A percentile compares a stretch with the other conserved stretches of the same genome.
Conservation (phyloP, 768 basidiomycete species). For the Lyophyllum atratum region DNA sequence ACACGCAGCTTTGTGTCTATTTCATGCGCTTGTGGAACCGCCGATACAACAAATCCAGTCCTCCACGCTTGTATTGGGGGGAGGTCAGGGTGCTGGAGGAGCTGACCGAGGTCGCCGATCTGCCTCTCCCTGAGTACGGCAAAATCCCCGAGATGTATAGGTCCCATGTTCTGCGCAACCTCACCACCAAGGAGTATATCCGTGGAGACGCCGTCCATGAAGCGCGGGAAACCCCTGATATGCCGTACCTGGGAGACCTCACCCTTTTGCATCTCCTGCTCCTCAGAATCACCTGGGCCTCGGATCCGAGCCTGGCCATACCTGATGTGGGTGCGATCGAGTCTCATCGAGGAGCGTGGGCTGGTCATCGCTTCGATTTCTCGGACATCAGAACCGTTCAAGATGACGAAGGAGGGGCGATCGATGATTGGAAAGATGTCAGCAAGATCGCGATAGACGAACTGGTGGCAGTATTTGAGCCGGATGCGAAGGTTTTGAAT, state of each 20-base stretch:
- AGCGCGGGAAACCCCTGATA: neutral
- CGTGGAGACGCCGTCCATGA: neutral
- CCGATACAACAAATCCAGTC: too few relatives aligned
- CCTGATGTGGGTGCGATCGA: neutral
- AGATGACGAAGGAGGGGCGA: neutral
- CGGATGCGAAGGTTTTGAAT: neutral
- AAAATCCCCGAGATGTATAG: neutral
- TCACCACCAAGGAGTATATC: conserved; percentile 3
- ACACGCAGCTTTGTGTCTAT: too few relatives aligned
- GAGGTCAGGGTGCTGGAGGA: too few relatives aligned
- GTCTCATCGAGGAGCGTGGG: neutral
- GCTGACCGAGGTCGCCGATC: too few relatives aligned
- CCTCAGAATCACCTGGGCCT: neutral
- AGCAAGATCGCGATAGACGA: neutral
- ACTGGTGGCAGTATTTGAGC: neutral
- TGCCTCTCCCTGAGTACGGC: neutral
- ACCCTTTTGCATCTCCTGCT: neutral
- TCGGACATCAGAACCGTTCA: neutral
- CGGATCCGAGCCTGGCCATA: neutral
- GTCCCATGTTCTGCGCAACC: conserved; percentile 1
- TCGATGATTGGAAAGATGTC: conserved; percentile 6
- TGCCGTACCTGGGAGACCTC: neutral
- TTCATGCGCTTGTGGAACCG: too few relatives aligned
- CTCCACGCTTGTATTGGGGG: too few relatives aligned
- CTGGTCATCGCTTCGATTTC: conserved; percentile 7